Evolutionary conservation across 768 basidiomycete species (phyloP).

Genomic region (Cyathus striatus): DNA sequence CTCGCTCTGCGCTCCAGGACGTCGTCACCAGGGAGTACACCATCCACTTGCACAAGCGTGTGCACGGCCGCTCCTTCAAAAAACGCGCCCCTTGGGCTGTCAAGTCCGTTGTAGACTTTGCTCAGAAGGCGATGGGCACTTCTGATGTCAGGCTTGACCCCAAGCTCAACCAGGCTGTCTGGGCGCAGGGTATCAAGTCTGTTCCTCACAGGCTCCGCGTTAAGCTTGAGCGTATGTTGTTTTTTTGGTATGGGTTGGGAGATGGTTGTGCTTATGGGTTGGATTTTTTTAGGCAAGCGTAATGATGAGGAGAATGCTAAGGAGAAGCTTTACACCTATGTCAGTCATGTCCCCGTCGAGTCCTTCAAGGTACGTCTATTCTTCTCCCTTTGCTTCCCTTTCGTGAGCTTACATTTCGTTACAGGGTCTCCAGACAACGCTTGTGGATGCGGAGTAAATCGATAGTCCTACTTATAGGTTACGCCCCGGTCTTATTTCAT

Average conservation of each 20-base stretch:
- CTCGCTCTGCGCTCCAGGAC: slow-evolving; percentile 94
- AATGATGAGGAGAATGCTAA: slow-evolving; percentile 99
- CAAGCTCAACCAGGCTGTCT: slow-evolving; percentile 92
- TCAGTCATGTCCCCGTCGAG: slow-evolving; percentile 69
- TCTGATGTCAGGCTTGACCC: slow-evolving; percentile 92
- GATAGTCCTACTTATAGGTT: too few relatives aligned
- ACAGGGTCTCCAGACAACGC: slow-evolving; percentile 80
- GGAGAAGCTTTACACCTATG: slow-evolving; percentile 95
- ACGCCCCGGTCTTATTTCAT: too few relatives aligned
- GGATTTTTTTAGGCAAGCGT: slow-evolving; percentile 68
- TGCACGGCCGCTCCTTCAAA: slow-evolving; percentile 92
- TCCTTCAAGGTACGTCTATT: slow-evolving; percentile 73
- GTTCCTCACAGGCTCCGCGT: slow-evolving; percentile 91
- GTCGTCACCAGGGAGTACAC: slow-evolving; percentile 99
- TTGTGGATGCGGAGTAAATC: slow-evolving; percentile 73
- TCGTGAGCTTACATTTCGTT: slow-evolving; percentile 30
- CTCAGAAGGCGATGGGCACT: slow-evolving; percentile 94
- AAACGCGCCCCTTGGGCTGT: slow-evolving; percentile 96
- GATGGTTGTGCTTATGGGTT: too few relatives aligned
- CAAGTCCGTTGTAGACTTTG: slow-evolving; percentile 91
- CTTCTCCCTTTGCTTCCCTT: background rate
- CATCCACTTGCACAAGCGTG: slow-evolving; percentile 93
- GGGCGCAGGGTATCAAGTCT: slow-evolving; percentile 91
- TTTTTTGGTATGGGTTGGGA: slow-evolving; percentile 1
- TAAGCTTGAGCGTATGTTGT: slow-evolving; percentile 81